Evolutionary conservation across 2,329 filamentous ascomycete genomes (phyloP), one percentile per base, ranked within the genome.

Genomic region (Talaromyces sp.): DNA sequence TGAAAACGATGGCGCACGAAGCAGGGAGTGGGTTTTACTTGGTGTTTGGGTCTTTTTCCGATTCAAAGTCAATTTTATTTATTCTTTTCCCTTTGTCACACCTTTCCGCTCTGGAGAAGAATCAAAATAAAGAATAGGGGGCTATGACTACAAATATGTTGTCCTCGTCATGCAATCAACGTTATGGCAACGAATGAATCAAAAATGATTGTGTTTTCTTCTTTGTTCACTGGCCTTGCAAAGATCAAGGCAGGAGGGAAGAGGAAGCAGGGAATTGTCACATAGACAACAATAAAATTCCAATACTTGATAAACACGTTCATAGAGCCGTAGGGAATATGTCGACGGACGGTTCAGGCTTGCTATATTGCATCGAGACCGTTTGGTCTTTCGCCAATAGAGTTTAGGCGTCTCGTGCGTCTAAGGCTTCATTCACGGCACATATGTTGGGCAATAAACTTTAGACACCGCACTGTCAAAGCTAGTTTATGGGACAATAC

Each of bases 41-140:
- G 65, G 61, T 67, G 64, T 66, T 66, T 51, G 59, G 64, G 56
- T 63, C 45, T 58, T 49, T 31, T 63, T 62, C 40, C 64, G 45
- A 66, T 66, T 66, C 60, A 58, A 66, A 59, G 53, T 63, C 54
- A 58, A 51, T 47, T 53, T 40, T 53, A 40, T 54, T 60, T 29
- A 29, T 45, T 61, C 38, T 47, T 53, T 51, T 63, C 45, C 36
- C 40, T 19, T n/a, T 58, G 53, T 63, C 61, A 56, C 27, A 13
- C 51, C 40, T 56, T 54, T 43, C 56, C 36, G 61, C 61, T 45
- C 29, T 25, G 61, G 51, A 54, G 56, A 59, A 45, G 56, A 59
- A 45, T 43, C 36, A 34, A 58, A 38, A 43, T 31, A 36, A 63
- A 34, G 51, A 27, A 36, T 25, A 58, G 53, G 53, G 38, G 60